Evolutionary conservation across 2,329 filamentous ascomycete species (phyloP).

Genomic region (Penicillium sp.): DNA sequence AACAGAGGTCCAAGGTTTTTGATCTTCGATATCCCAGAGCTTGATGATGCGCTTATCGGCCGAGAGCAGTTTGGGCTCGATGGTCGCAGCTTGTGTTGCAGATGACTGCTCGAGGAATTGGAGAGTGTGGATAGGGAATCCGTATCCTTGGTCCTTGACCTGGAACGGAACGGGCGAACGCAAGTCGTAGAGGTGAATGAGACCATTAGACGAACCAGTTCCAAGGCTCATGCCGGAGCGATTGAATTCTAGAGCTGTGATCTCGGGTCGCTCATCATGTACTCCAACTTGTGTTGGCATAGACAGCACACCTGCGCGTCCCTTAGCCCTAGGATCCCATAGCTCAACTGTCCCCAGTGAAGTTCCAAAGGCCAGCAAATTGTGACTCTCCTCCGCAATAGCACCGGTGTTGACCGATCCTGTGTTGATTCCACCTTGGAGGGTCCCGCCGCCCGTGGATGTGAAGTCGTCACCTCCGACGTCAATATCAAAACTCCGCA

Average conservation of each 20-base stretch:
- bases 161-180: slow-evolving; percentile 81
- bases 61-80: slow-evolving; percentile 75
- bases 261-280: slow-evolving; percentile 52
- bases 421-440: slow-evolving; percentile 83
- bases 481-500: slow-evolving; percentile 89
- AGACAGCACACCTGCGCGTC: slow-evolving; percentile 73
- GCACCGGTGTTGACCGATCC: slow-evolving; percentile 85
- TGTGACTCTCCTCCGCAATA: slow-evolving; percentile 84
- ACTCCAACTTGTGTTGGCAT: slow-evolving; percentile 45
- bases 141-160: slow-evolving; percentile 94
- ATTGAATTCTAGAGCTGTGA: slow-evolving; percentile 85
- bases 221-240: slow-evolving; percentile 79
- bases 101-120: slow-evolving; percentile 64
- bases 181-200: slow-evolving; percentile 88
- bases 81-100: slow-evolving; percentile 66
- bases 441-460: slow-evolving; percentile 63
- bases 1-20: slow-evolving; percentile 89
- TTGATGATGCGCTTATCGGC: slow-evolving; percentile 96
- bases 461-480: slow-evolving; percentile 77
- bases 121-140: slow-evolving; percentile 85
- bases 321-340: slow-evolving; percentile 85
- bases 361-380: slow-evolving; percentile 88
- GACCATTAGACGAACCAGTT: slow-evolving; percentile 80
- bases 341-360: slow-evolving; percentile 95
- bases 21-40: slow-evolving; percentile 81